Conservation (phyloP, 2,329 filamentous ascomycete genomes). For the Paraconiothyrium brasiliense region DNA sequence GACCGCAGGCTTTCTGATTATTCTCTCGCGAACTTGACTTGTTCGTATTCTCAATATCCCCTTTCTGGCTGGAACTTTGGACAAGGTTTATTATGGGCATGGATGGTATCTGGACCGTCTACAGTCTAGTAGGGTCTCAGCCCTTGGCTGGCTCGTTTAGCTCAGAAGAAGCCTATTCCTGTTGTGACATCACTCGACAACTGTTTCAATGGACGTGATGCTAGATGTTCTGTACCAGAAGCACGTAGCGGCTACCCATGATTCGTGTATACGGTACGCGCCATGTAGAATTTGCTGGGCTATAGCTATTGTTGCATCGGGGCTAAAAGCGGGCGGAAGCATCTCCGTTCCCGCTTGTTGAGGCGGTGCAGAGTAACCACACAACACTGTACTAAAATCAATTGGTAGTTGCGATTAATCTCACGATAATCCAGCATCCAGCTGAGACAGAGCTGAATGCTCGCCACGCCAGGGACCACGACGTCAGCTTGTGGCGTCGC, state of each 20-base stretch:
- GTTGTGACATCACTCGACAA: neutral
- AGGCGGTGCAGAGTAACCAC: too few species aligned
- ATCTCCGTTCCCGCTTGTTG: neutral
- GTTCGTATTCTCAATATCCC: constrained; percentile 23
- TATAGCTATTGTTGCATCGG: too few species aligned
- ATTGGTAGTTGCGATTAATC: too few species aligned
- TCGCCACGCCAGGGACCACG: constrained; percentile 3
- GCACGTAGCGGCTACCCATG: too few species aligned
- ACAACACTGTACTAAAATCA: too few species aligned
- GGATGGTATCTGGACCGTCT: constrained; percentile 17
- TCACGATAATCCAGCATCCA: constrained; percentile 6
- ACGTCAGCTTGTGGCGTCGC: constrained; percentile 30
- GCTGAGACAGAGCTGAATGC: constrained; percentile 17
- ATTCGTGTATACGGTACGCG: too few species aligned
- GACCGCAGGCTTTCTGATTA: constrained; percentile 41
- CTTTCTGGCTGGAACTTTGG: constrained; percentile 18
- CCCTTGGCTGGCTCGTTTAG: constrained; percentile 13
- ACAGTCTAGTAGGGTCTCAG: constrained; percentile 15
- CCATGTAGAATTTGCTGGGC: too few species aligned
- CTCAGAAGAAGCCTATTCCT: constrained; percentile 17
- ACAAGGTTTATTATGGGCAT: constrained; percentile 17
- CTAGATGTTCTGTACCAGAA: too few species aligned
- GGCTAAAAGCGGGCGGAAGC: neutral
- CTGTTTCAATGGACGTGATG: too few species aligned
- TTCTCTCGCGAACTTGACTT: neutral